Base-by-base conservation (phyloP, 768 basidiomycete species). In the Calocera cornea region DNA sequence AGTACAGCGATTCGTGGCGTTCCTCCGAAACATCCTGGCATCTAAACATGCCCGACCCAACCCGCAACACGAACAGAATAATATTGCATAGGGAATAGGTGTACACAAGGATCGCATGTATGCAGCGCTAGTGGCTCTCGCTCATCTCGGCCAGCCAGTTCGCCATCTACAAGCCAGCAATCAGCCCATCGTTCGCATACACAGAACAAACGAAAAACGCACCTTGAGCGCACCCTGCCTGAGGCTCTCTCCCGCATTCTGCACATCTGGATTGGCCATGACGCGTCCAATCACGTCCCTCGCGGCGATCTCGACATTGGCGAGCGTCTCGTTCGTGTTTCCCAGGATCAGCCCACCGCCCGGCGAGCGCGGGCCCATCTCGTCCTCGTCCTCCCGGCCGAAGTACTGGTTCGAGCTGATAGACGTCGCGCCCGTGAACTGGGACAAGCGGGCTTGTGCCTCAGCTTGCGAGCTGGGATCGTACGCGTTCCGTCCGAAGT, bases 381-480 rank as follows among this genome's bases (percentile, higher is more conserved):
- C 78, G 10, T 80, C 80, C 29, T 78, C 78, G 66, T 95, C 94
- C 2, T 89, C 86, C 17, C 94, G 83, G 1, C 95, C 97, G 77
- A 97, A 98, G 84, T 98, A 99, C 72, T 93, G 90, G 74, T 85
- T 95, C 17, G 93, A 95, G 0, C 93, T 95, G 73, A 98, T 97
- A 34, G 92, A 86, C 0, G 88, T 90, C 16, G 95, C 92, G 12
- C 95, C 95, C 72, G 87, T 85, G 85, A 99, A 99, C 41, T 83
- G 79, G 72, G 87, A 84, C 44, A 97, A 79, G 1, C 95, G 86
- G 12, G 82, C 77, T 73, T 92, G 89, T 3, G 94, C 94, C 77
- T 97, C 93, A 54, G 80, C 77, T 44, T 83, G 73, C 2, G 85
- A 81, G 40, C 76, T 73, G 1, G 91, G 85, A 74, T 98, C 95